Base-by-base conservation (phyloP, 495 filamentous ascomycete genomes). In the Friedmanniomyces simplex region DNA sequence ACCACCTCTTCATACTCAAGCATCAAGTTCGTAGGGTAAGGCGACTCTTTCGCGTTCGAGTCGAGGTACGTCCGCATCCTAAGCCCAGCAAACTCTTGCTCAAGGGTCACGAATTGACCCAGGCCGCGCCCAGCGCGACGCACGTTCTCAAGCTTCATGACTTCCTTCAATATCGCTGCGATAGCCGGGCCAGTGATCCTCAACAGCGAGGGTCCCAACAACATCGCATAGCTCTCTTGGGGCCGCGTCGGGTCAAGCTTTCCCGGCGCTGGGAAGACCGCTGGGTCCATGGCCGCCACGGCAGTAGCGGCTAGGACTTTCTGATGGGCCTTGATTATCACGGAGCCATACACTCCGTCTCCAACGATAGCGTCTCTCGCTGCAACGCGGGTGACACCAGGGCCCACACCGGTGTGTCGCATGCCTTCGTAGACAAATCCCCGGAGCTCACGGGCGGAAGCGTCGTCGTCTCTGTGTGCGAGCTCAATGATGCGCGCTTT, bases 21-120 rank as follows among this genome's bases (percentile, higher is more conserved):
- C 18, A 60, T 67, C 46, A 74, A 58, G 10, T 58, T 66, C 51
- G 69, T 72, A n/a, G 72, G 69, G 39, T 72, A 69, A 0, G 72
- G 72, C 1, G 36, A 55, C 62, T 74, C 72, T 41, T 43, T 65
- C 39, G 72, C 55, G 54, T 67, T 70, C 6, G 58, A 63, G 64
- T 74, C 72, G 37, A 74, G 59, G 62, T 74, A 74, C 28, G 61
- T 49, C 57, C 65, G 66, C 67, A 72, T 69, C 60, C 61, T 68
- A 20, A 74, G 58, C 10, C 69, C 71, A 1, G 64, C 70, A 63
- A 72, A 34, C 16, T 71, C 62, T 56, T 69, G 63, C 39, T 70
- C 63, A 8, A 68, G 60, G 6, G 66, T 55, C 14, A 60, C 54
- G 32, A 73, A 73, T 25, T 62, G 46, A 0, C 71, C 71, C 30